These are phyloP conservation scores for Rhodofomes roseus DNA, from an alignment of 1,284 basidiomycete genomes.

Conservation along the genomic window DNA sequence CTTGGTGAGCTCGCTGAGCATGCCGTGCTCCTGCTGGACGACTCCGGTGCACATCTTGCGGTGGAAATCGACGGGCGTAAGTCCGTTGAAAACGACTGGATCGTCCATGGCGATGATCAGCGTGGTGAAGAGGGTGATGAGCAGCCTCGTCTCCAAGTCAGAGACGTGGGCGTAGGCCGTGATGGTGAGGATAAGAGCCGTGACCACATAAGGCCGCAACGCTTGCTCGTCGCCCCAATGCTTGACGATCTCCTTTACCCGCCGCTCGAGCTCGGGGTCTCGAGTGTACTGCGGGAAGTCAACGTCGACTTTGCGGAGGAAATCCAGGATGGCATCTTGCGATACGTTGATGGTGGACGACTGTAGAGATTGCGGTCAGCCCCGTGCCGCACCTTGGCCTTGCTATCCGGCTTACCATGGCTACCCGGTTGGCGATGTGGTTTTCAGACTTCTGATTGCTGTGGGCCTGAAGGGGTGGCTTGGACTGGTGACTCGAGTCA, in stretches of 20 bases:
- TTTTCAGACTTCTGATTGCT: too few species aligned
- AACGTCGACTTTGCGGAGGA: constrained; percentile 2
- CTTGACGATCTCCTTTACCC: constrained; percentile 3
- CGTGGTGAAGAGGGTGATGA: constrained; percentile 16
- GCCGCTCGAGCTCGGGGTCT: constrained; percentile 7
- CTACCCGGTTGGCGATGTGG: too few species aligned
- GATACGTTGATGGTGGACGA: background rate
- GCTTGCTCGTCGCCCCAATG: constrained; percentile 7
- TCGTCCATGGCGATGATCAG: constrained; percentile 13
- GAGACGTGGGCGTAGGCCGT: constrained; percentile 14
- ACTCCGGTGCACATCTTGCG: constrained; percentile 9
- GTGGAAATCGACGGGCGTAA: constrained; percentile 12
- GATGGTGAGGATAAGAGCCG: constrained; percentile 10
- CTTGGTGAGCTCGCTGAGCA: constrained; percentile 14
- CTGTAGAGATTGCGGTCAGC: too few species aligned
- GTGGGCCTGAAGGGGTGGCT: too few species aligned
- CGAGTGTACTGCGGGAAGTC: constrained; percentile 2
- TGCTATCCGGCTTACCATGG: too few species aligned
- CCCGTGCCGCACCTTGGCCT: too few species aligned
- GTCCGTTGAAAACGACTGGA: constrained; percentile 9
- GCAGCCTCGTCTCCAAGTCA: constrained; percentile 11
- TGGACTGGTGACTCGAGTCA: too few species aligned
- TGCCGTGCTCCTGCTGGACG: constrained; percentile 12
- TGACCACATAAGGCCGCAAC: constrained; percentile 4
- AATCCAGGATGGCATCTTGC: background rate